Evolutionary conservation across 2,329 filamentous ascomycete species (phyloP).

Genomic region (Neofusicoccum cordaticola): DNA sequence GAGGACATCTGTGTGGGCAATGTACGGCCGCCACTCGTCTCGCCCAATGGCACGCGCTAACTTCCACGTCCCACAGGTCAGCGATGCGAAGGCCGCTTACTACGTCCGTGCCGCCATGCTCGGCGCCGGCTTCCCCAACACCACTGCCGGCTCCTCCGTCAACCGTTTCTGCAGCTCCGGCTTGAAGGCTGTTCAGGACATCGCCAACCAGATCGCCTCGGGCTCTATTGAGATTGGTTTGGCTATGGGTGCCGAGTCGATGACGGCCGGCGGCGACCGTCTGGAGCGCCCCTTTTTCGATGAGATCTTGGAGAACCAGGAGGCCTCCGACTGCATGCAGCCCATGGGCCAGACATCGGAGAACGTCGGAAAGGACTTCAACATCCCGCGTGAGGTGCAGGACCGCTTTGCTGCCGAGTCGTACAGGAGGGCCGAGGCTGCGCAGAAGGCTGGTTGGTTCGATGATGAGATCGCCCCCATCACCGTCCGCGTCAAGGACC

Average conservation of each 20-base stretch:
- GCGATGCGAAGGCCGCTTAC: conserved; percentile 82
- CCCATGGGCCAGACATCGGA: conserved; percentile 98
- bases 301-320: conserved; percentile 69
- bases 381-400: conserved; percentile 74
- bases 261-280: conserved; percentile 71
- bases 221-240: conserved; percentile 85
- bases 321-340: conserved; percentile 81
- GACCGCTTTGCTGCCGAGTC: conserved; percentile 85
- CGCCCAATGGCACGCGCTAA: background rate
- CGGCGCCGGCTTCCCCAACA: conserved; percentile 91
- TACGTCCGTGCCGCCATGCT: conserved; percentile 85
- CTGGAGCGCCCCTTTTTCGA: conserved; percentile 73
- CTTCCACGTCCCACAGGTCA: conserved; percentile 55
- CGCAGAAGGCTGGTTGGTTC: conserved; percentile 88
- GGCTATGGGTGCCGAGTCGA: conserved; percentile 83
- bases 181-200: conserved; percentile 91
- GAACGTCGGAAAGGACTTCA: conserved; percentile 90
- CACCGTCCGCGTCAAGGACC: conserved; percentile 74
- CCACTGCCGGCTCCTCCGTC: conserved; percentile 72
- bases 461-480: conserved; percentile 94
- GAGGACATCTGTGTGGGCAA: conserved; percentile 94
- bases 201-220: conserved; percentile 78
- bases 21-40: conserved; percentile 52
- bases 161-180: conserved; percentile 98
- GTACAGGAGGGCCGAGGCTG: conserved; percentile 80